A percentile compares a stretch with the other conserved stretches of the same genome.
These are phyloP conservation scores for Westerdykella ornata DNA, from an alignment of 2,329 filamentous ascomycete genomes.

Conservation along the genomic window DNA sequence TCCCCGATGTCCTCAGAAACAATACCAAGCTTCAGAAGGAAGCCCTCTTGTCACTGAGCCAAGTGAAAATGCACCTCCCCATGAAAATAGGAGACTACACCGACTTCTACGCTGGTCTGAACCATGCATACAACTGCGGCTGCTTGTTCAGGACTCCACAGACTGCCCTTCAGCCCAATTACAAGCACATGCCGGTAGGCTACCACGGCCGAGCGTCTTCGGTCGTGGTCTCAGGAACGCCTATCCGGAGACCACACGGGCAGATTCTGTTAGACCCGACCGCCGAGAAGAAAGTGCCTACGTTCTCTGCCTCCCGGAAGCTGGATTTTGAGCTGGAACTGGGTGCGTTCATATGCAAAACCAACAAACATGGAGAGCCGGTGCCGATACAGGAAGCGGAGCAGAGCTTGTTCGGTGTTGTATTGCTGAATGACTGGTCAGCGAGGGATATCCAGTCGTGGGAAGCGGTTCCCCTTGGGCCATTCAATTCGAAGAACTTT, in stretches of 20 bases:
- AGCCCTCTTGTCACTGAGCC: conserved; percentile 53
- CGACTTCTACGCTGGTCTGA: conserved; percentile 75
- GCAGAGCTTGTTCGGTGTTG: conserved; percentile 68
- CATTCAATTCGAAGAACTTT: conserved; percentile 81
- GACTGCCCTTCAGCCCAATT: conserved; percentile 73
- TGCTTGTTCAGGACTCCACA: conserved; percentile 64
- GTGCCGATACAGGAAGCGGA: conserved; percentile 60
- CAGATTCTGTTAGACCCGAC: conserved; percentile 63
- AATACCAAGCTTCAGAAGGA: conserved; percentile 53
- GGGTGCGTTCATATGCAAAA: conserved; percentile 63
- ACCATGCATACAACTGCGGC: conserved; percentile 70
- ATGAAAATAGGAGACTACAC: conserved; percentile 78
- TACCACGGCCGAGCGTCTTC: conserved; percentile 76
- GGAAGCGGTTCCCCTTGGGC: conserved; percentile 77
- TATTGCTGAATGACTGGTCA: conserved; percentile 83
- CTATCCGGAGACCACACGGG: conserved; percentile 65
- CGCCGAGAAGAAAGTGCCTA: conserved; percentile 56
- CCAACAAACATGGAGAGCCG: conserved; percentile 58
- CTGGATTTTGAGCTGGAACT: conserved; percentile 78
- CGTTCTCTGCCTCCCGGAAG: conserved; percentile 57
- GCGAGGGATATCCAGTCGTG: conserved; percentile 75
- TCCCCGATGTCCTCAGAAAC: conserved; percentile 56
- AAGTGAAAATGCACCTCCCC: conserved; percentile 62
- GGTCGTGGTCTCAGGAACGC: conserved; percentile 66
- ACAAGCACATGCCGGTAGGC: conserved; percentile 71